A percentile compares a stretch with the other conserved stretches of the same genome.
Evolutionary conservation across 805 yeast species (phyloP).

Genomic region (Ogataea sp.): DNA sequence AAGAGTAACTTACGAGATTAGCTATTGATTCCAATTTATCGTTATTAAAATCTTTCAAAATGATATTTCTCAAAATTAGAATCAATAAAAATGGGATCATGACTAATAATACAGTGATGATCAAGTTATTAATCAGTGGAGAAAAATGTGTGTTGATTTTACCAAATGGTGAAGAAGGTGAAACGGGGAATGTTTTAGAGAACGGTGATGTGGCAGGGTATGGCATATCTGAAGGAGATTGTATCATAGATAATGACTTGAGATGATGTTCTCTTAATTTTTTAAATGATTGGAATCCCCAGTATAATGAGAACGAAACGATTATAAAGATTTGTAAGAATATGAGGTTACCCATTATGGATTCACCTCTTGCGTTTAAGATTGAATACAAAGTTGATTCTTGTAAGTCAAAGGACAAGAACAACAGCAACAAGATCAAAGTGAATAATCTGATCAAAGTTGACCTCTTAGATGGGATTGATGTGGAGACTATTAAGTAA

Average conservation of each 20-base stretch:
- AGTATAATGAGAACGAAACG: constrained; percentile 7
- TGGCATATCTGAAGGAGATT: no score
- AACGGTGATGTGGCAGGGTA: no score
- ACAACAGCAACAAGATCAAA: constrained; percentile 14
- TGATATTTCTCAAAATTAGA: constrained; percentile 10
- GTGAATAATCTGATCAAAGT: constrained; percentile 13
- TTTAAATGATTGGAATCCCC: constrained; percentile 14
- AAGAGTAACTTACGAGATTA: constrained; percentile 14
- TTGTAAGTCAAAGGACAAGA: constrained; percentile 22
- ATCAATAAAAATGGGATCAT: constrained; percentile 12
- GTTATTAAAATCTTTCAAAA: constrained; percentile 8
- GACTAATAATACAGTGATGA: constrained; percentile 9
- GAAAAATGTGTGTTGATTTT: no score
- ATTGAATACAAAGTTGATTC: constrained; percentile 20
- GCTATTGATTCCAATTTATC: constrained; percentile 11
- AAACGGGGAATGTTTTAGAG: no score
- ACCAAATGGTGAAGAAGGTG: no score
- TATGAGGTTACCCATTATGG: constrained; percentile 14
- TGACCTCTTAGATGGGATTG: constrained; percentile 7
- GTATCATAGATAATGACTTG: no score
- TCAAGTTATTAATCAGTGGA: constrained; percentile 7
- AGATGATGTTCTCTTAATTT: constrained; percentile 5
- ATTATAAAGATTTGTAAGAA: constrained; percentile 15
- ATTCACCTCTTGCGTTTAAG: constrained; percentile 13
- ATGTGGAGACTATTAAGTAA: constrained; percentile 11